These are phyloP conservation scores for Dillenia suffruticosa DNA, from an alignment of 164 flowering plant genomes.

Conservation along the genomic window DNA sequence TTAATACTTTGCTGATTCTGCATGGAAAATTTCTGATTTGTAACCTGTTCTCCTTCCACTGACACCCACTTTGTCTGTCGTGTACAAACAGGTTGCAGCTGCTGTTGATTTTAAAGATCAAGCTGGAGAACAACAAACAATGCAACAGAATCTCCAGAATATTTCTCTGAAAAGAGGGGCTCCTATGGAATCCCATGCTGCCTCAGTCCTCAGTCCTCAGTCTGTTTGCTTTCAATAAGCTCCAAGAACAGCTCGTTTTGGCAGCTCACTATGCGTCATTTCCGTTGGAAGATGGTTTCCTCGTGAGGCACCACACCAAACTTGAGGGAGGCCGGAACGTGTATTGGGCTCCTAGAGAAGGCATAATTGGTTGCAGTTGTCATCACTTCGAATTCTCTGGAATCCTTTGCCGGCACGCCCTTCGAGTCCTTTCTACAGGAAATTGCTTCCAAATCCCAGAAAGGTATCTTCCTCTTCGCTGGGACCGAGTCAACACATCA, in stretches of 20 bases:
- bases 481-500: constrained; percentile 58
- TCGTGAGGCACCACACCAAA: constrained; percentile 85
- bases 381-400: constrained; percentile 89
- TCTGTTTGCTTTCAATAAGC: constrained; percentile 85
- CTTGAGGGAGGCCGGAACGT: constrained; percentile 82
- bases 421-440: constrained; percentile 80
- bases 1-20: no score
- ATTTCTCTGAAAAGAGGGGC: constrained; percentile 88
- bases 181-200: constrained; percentile 97
- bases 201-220: constrained; percentile 80
- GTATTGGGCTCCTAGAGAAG: constrained; percentile 72
- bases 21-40: no score
- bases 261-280: constrained; percentile 93
- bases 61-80: no score
- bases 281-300: constrained; percentile 66
- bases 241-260: constrained; percentile 87
- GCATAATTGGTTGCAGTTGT: constrained; percentile 78
- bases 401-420: constrained; percentile 84
- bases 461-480: constrained; percentile 73
- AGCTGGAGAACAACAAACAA: constrained; percentile 88
- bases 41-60: no score
- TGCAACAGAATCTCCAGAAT: constrained; percentile 95
- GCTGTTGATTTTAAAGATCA: constrained; percentile 91
- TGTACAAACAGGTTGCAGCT: constrained; percentile 59
- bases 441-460: constrained; percentile 96